Conservation (phyloP, 768 basidiomycete genomes). For the Podaxis sp. region DNA sequence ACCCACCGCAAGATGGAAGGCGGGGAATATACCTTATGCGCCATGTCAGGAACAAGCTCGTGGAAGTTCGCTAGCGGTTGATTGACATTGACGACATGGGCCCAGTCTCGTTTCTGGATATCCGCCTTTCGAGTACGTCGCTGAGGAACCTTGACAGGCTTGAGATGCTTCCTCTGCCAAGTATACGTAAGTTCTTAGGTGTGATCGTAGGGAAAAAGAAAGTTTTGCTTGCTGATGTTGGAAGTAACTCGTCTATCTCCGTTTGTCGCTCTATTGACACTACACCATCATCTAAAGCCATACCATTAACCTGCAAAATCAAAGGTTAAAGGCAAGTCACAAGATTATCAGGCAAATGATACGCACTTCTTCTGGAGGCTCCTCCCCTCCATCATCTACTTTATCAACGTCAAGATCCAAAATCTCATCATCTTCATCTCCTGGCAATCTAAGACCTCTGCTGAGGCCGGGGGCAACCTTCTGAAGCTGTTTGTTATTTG, state of each 20-base stretch:
- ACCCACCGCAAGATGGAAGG: background rate
- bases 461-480: conserved; percentile 81
- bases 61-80: conserved; percentile 86
- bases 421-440: conserved; percentile 49
- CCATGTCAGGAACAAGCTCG: conserved; percentile 95
- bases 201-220: background rate
- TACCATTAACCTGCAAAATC: conserved; percentile 10
- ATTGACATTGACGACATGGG: conserved; percentile 94
- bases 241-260: conserved; percentile 83
- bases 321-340: background rate
- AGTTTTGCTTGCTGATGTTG: conserved; percentile 41
- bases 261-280: conserved; percentile 23
- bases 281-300: conserved; percentile 17
- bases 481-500: conserved; percentile 49
- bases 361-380: conserved; percentile 22
- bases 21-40: conserved; percentile 68
- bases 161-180: conserved; percentile 56
- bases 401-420: conserved; percentile 33
- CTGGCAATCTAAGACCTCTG: conserved; percentile 73
- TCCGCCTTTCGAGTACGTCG: conserved; percentile 43
- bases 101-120: conserved; percentile 90
- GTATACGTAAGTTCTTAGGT: background rate
- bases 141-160: conserved; percentile 44
- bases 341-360: background rate
- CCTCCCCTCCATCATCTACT: conserved; percentile 23